Conservation (phyloP, 2,329 filamentous ascomycete genomes). For the Parasarocladium wereldwijsianum region DNA sequence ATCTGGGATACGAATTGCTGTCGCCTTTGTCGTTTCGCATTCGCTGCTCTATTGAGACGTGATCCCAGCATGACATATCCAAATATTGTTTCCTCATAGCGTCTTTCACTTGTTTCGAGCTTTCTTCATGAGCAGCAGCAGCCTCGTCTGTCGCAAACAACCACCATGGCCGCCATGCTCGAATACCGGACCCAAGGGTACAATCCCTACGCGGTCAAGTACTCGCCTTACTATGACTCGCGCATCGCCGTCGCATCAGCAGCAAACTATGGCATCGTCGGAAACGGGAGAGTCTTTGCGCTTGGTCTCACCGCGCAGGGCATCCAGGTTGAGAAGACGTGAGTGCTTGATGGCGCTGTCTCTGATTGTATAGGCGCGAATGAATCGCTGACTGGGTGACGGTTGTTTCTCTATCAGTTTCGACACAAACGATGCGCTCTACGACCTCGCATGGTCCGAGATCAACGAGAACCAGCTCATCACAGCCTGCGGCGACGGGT, state of each 20-base stretch:
- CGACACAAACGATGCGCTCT: constrained; percentile 93
- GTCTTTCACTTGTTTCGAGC: too few relatives aligned
- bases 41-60: too few relatives aligned
- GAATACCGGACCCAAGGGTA: constrained; percentile 88
- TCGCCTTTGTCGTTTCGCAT: too few relatives aligned
- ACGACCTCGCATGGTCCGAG: constrained; percentile 91
- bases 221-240: constrained; percentile 96
- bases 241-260: constrained; percentile 78
- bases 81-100: too few relatives aligned
- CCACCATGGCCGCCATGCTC: constrained; percentile 53
- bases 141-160: constrained; percentile 3
- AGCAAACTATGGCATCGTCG: constrained; percentile 94
- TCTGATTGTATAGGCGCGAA: background rate
- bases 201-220: constrained; percentile 95
- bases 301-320: constrained; percentile 72
- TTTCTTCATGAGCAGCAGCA: constrained; percentile 3
- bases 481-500: constrained; percentile 81
- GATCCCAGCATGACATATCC: too few relatives aligned
- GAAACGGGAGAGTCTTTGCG: constrained; percentile 82
- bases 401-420: constrained; percentile 42
- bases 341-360: constrained; percentile 10
- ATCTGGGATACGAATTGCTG: too few relatives aligned
- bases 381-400: background rate
- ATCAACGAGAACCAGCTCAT: constrained; percentile 90
- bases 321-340: constrained; percentile 74